Evolutionary conservation across 2,329 filamentous ascomycete species (phyloP), one percentile per base, ranked within the genome.

Genomic region (Sordariomycetes sp.): DNA sequence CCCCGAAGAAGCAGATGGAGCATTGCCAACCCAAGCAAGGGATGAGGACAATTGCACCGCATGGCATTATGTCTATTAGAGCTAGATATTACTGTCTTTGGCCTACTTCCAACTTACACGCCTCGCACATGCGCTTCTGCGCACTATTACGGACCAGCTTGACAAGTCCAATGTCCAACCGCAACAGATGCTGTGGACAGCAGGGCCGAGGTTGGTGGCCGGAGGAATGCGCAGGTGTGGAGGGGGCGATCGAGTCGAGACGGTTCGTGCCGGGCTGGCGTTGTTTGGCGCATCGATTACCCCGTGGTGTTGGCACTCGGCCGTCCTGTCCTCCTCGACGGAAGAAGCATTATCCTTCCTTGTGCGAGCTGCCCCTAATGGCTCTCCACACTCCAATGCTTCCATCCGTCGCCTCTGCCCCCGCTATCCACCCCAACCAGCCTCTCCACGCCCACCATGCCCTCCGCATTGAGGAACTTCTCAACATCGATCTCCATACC

Each of bases 401-500:
- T 92, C 89, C 89, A 94, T 2, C 88, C 88, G 65, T 90, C 86
- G 67, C 87, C 86, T 53, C 87, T 86, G 1, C 76, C 78, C 25
- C 82, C 78, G 3, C 84, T 84, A 58, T 82, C 80, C 1, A 96
- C 90, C 18, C 93, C 92, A 0, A 97, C 93, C 48, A 99, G 75
- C 65, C 81, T 80, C 71, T 97, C 93, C 22, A 99, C 88, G 0
- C 89, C 94, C 58, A 92, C 87, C 43, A 86, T 88, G 1, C 89
- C 92, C 57, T 90, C 82, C 0, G 90, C 94, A 59, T 86, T 89
- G 58, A 97, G 78, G 69, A 99, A 84, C 60, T 78, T 79, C 60
- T 97, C 90, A 66, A 93, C 80, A 65, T 96, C 89, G 66, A 99
- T 97, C 72, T 97, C 92, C 75, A 94, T 90, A 25, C 90, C 90